Evolutionary conservation across 2,329 filamentous ascomycete species (phyloP).

Genomic region (Arthrobotrys sphaeroides): DNA sequence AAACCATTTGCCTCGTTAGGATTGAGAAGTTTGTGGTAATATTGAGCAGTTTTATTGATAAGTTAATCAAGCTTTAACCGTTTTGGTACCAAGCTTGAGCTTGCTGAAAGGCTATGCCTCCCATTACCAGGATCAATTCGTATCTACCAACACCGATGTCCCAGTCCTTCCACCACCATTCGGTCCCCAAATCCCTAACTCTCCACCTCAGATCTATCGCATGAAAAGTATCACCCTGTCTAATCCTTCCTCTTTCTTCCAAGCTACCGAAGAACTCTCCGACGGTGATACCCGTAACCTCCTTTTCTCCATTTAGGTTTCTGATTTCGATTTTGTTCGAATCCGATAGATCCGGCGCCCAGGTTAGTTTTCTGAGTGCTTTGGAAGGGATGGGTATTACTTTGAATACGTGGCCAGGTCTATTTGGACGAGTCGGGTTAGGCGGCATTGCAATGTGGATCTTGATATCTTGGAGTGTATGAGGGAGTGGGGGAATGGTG

Average conservation of each 20-base stretch:
- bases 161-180: slow-evolving; percentile 24
- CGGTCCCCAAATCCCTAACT: neutral
- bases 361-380: neutral
- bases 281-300: neutral
- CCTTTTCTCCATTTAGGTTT: neutral
- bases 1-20: neutral
- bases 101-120: neutral
- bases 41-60: neutral
- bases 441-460: slow-evolving; percentile 1
- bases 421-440: neutral
- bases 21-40: neutral
- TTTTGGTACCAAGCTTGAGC: neutral
- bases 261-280: neutral
- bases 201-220: neutral
- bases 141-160: neutral
- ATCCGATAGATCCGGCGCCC: neutral
- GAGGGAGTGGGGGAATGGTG: slow-evolving; percentile 19
- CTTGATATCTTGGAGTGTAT: slow-evolving; percentile 18
- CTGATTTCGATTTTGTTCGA: neutral
- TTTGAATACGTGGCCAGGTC: neutral
- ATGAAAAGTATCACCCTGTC: neutral
- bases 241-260: neutral
- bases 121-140: neutral
- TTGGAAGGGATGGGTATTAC: neutral
- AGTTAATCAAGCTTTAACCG: neutral